Percentiles rank a stretch among this genome's conserved stretches.
Conservation (phyloP, 148 eudicot species). For the Cornus controversa region DNA sequence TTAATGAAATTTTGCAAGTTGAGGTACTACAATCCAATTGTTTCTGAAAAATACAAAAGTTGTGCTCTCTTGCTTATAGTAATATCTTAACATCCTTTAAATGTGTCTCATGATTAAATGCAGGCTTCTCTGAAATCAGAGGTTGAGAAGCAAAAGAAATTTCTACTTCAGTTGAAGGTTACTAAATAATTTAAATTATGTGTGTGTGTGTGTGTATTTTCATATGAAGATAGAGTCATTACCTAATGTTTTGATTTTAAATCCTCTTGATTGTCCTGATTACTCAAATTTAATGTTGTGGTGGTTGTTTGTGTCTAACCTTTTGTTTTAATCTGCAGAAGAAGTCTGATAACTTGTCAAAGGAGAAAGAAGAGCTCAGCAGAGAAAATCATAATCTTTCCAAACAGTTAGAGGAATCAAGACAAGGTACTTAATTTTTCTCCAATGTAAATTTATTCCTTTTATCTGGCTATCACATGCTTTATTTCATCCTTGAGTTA, state of each 20-base stretch:
- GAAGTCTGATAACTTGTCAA: constrained; percentile 31
- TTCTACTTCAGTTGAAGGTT: constrained; percentile 31
- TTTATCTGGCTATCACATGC: not conserved
- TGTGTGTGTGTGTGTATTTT: too few relatives aligned
- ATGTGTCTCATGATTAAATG: constrained; percentile 12
- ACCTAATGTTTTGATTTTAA: not conserved
- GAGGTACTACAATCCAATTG: constrained; percentile 34
- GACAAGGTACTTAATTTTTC: constrained; percentile 35
- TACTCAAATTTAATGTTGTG: not conserved
- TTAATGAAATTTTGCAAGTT: constrained; percentile 38
- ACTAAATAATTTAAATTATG: not conserved
- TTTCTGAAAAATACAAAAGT: constrained; percentile 11
- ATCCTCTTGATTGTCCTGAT: too few relatives aligned
- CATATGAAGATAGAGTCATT: not conserved
- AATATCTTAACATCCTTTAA: not conserved
- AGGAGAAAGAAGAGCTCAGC: constrained; percentile 60
- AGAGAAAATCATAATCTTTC: constrained; percentile 59
- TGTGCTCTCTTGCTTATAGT: not conserved
- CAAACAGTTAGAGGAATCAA: constrained; percentile 68
- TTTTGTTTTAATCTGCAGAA: constrained; percentile 27
- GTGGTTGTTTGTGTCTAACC: not conserved
- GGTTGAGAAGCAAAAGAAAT: constrained; percentile 51
- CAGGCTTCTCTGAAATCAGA: constrained; percentile 58
- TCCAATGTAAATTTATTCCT: not conserved
- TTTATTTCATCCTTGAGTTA: constrained; percentile 6